A percentile compares a stretch with the other conserved stretches of the same genome.
These are phyloP conservation scores for Mucor piriformis DNA, from an alignment of 371 early-diverging fungal species.

Conservation along the genomic window DNA sequence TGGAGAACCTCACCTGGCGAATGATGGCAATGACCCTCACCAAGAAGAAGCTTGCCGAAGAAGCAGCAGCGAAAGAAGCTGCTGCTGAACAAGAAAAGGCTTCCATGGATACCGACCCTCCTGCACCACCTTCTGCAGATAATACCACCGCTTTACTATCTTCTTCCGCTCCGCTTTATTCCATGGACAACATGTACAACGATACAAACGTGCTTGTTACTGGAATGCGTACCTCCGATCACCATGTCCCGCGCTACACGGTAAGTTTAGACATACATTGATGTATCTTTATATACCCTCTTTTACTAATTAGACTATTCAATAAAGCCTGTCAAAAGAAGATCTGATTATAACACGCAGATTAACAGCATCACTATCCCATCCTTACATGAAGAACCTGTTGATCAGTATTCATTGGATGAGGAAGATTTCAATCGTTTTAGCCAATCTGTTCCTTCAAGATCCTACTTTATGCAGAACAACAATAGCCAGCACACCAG, in stretches of 20 bases:
- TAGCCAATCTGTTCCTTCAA: constrained; percentile 22
- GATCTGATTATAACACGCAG: neutral
- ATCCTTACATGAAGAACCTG: constrained; percentile 8
- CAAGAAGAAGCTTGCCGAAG: constrained; percentile 36
- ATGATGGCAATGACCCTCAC: constrained; percentile 70
- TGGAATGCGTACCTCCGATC: neutral
- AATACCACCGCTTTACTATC: constrained; percentile 31
- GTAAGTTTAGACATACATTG: neutral
- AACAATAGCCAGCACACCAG: neutral
- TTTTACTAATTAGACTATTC: neutral
- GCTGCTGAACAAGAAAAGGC: constrained; percentile 7
- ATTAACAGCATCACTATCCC: constrained; percentile 24
- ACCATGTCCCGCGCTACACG: constrained; percentile 6
- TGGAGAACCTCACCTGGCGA: constrained; percentile 76
- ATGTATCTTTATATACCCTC: neutral
- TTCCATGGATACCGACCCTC: constrained; percentile 12
- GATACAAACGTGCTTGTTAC: constrained; percentile 5
- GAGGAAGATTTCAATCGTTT: constrained; percentile 7
- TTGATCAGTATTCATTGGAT: constrained; percentile 6
- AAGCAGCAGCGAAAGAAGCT: neutral
- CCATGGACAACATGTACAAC: constrained; percentile 22
- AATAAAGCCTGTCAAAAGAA: constrained; percentile 22
- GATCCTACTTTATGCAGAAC: constrained; percentile 17
- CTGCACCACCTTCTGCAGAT: constrained; percentile 28
- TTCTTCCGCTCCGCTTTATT: constrained; percentile 38